Conservation (phyloP, 1,284 basidiomycete species). For the Leccinum solheimii region DNA sequence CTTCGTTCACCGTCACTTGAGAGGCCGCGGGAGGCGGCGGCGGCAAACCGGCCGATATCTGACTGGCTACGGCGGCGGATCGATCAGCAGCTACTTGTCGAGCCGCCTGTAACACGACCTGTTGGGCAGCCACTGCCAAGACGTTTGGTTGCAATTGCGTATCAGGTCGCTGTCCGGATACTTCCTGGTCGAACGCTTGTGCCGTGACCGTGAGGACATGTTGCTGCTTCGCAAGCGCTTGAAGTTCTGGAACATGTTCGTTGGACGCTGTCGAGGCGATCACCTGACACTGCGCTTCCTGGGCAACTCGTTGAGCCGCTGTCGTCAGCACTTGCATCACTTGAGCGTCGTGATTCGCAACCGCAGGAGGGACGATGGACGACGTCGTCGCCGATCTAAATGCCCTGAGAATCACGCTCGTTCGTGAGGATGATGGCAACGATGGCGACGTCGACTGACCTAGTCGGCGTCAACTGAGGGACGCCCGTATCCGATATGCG, state of each 20-base stretch:
- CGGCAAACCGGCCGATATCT: conserved; percentile 41
- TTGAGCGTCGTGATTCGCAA: conserved; percentile 50
- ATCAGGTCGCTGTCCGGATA: conserved; percentile 52
- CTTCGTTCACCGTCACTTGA: conserved; percentile 72
- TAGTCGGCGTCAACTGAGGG: conserved; percentile 37
- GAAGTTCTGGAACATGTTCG: conserved; percentile 50
- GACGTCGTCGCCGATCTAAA: conserved; percentile 29
- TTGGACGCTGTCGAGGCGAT: conserved; percentile 49
- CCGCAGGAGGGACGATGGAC: conserved; percentile 23
- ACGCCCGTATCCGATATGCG: conserved; percentile 61
- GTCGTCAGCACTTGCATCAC: conserved; percentile 74
- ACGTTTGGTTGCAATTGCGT: conserved; percentile 45
- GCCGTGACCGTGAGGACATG: conserved; percentile 76
- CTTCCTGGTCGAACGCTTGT: conserved; percentile 69
- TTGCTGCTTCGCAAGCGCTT: conserved; percentile 75
- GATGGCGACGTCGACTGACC: conserved; percentile 31
- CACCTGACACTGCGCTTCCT: conserved; percentile 68
- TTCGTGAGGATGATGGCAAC: conserved; percentile 8
- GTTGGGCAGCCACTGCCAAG: conserved; percentile 70
- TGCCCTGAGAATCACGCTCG: conserved; percentile 17
- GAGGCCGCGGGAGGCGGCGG: conserved; percentile 44
- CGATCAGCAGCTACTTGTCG: conserved; percentile 62
- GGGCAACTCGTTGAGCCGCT: conserved; percentile 72
- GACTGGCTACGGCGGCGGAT: conserved; percentile 43
- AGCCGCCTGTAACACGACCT: conserved; percentile 76